phyloP scores from a whole-genome alignment of 2,329 filamentous ascomycete species.

The Stachybotrys chartarum region DNA sequence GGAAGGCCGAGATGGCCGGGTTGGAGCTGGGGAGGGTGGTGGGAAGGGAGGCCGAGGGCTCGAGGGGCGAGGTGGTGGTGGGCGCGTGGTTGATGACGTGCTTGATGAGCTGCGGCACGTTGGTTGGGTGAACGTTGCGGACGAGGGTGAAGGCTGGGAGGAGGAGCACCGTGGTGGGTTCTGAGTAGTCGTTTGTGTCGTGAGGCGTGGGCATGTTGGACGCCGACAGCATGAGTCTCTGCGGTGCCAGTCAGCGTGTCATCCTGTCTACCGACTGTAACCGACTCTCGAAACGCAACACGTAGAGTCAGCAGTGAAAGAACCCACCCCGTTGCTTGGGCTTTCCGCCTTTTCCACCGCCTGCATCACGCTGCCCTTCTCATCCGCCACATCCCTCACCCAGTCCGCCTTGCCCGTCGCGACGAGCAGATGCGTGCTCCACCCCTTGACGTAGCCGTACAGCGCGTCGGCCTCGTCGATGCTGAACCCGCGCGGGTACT shows the following conservation, averaged over 20 bases:
- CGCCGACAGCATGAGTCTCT: constrained; percentile 86
- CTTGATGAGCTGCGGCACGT: constrained; percentile 64
- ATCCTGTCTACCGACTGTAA: neutral
- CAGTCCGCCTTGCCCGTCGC: constrained; percentile 96
- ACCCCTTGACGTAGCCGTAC: constrained; percentile 80
- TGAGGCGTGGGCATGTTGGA: constrained; percentile 81
- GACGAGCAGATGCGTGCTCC: constrained; percentile 83
- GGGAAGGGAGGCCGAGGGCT: constrained; percentile 27
- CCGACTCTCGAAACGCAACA: too few relatives aligned
- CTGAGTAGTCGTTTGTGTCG: constrained; percentile 52
- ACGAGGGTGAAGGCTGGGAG: constrained; percentile 79
- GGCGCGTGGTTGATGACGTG: constrained; percentile 64
- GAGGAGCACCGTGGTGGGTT: constrained; percentile 73
- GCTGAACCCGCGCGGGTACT: constrained; percentile 65
- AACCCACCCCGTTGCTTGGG: constrained; percentile 61
- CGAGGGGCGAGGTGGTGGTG: constrained; percentile 63
- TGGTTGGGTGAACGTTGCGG: constrained; percentile 72
- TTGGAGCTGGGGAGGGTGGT: constrained; percentile 19
- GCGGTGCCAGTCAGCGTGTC: neutral
- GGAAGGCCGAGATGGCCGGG: constrained; percentile 17
- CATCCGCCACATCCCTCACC: constrained; percentile 82
- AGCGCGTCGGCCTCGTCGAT: constrained; percentile 72
- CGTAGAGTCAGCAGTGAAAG: neutral
- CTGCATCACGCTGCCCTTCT: constrained; percentile 79
- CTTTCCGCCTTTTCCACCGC: constrained; percentile 53